phyloP scores from a whole-genome alignment of 371 early-diverging fungal species.

The Coemansia sp. region DNA sequence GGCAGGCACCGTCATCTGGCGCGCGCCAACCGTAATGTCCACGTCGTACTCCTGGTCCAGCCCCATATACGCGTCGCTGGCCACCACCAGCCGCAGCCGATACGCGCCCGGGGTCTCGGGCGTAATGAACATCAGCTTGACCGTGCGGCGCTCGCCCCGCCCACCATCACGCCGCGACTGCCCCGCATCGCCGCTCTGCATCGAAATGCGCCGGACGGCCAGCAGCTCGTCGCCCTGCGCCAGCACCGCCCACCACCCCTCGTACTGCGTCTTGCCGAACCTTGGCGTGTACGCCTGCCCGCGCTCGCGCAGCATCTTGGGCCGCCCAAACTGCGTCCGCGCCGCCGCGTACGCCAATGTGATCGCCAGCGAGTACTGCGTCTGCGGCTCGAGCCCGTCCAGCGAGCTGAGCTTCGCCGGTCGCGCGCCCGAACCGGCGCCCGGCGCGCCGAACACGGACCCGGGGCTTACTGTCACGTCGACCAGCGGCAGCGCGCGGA shows the following conservation, averaged over 20 bases:
- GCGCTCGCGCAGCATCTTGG: slow-evolving; percentile 49
- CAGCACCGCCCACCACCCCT: slow-evolving; percentile 87
- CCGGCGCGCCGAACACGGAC: neutral
- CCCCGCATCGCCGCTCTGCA: slow-evolving; percentile 56
- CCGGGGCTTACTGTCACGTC: slow-evolving; percentile 22
- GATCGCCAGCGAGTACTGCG: slow-evolving; percentile 54
- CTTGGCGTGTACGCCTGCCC: slow-evolving; percentile 61
- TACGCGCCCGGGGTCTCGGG: slow-evolving; percentile 67
- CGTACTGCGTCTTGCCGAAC: slow-evolving; percentile 89
- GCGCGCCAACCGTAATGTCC: slow-evolving; percentile 52
- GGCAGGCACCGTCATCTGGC: slow-evolving; percentile 20
- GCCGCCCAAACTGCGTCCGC: slow-evolving; percentile 21
- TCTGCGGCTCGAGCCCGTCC: slow-evolving; percentile 54
- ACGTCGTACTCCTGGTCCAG: slow-evolving; percentile 66
- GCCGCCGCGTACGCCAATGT: slow-evolving; percentile 4
- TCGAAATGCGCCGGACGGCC: slow-evolving; percentile 73
- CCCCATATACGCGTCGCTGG: slow-evolving; percentile 82
- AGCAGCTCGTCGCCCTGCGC: slow-evolving; percentile 64
- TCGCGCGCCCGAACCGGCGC: slow-evolving; percentile 7
- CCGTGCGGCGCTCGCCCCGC: slow-evolving; percentile 56
- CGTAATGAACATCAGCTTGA: slow-evolving; percentile 61
- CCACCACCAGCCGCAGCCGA: slow-evolving; percentile 60
- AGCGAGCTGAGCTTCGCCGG: slow-evolving; percentile 43
- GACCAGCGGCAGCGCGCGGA: slow-evolving; percentile 29
- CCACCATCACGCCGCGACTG: slow-evolving; percentile 50